Base-by-base conservation (phyloP, 768 basidiomycete species). In the Lyophyllum semitale region DNA sequence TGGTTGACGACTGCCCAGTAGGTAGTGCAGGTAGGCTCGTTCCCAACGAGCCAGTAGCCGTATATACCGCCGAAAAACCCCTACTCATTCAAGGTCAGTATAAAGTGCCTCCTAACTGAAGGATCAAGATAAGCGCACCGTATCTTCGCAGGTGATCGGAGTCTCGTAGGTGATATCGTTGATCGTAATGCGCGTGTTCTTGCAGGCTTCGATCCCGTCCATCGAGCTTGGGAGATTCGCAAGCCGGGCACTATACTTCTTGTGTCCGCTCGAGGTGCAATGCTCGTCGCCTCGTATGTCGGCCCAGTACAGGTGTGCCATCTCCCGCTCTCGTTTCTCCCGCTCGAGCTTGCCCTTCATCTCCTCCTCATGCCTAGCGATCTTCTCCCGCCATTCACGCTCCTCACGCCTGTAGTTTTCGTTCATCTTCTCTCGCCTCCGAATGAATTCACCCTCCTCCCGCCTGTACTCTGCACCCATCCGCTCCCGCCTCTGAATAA, bases 231-330 rank as follows among this genome's bases (percentile, higher is more conserved):
- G n/a, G n/a, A n/a, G n/a, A n/a, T n/a, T n/a, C n/a, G n/a, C n/a
- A n/a, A n/a, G n/a, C n/a, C n/a, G 38, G 13, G 60, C 62, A 8
- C 37, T 57, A 29, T 63, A 63, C 18, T 40, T 53, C 41, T 38
- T 59, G 13, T 38, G 45, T 2, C 51, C 53, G 22, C 53, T 44
- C 11, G 49, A 25, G 6, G 32, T 8, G 25, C 62, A 63, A 13
- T 54, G 54, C 23, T 55, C 27, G 5, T 50, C 58, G 2, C 55
- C 43, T 9, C 43, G 37, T 13, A 63, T 38, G 18, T 61, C 53
- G 9, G 50, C 60, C 62, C 62, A 63, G 22, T 54, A 63, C 13
- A 63, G 23, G 5, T 47, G 48, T 22, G 57, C 57, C 18, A 43
- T 53, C 12, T 53, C 58, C n/a, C 59, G 48, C 26, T 61, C 48